Percentiles rank a stretch among this genome's conserved stretches.
These are phyloP conservation scores for Clitoria ternatea DNA, from an alignment of 306 rosid genomes.

Conservation along the genomic window DNA sequence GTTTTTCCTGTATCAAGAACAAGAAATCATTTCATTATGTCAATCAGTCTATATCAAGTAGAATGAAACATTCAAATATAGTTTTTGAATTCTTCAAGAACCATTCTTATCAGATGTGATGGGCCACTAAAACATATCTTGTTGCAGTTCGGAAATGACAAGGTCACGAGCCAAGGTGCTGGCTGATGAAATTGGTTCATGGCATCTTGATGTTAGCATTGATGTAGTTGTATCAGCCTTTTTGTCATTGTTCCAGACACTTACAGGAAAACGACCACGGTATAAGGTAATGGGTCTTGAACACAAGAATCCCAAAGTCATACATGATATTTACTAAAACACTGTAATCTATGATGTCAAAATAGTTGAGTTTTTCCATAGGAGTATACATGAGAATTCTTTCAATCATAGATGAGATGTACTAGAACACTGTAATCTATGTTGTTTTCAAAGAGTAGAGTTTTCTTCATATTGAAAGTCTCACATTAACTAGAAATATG, in stretches of 20 bases:
- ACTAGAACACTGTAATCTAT: too few relatives aligned
- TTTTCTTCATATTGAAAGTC: too few relatives aligned
- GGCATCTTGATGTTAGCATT: slow-evolving; percentile 92
- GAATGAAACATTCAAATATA: background rate
- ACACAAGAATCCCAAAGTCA: background rate
- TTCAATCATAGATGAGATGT: too few relatives aligned
- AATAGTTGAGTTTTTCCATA: background rate
- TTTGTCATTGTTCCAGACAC: slow-evolving; percentile 68
- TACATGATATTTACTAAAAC: background rate
- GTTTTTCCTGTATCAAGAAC: background rate
- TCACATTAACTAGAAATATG: too few relatives aligned
- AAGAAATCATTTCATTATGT: slow-evolving; percentile 6
- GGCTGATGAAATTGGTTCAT: slow-evolving; percentile 88
- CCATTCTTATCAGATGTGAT: background rate
- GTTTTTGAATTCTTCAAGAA: background rate
- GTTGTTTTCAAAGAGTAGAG: too few relatives aligned
- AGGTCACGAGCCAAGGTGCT: slow-evolving; percentile 65
- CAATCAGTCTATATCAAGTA: background rate
- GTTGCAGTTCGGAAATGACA: slow-evolving; percentile 78
- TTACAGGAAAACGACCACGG: slow-evolving; percentile 71
- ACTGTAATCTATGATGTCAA: background rate
- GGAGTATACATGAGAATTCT: too few relatives aligned
- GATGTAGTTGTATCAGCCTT: slow-evolving; percentile 75
- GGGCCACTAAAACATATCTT: slow-evolving; percentile 10
- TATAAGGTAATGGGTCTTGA: slow-evolving; percentile 61